These are phyloP conservation scores for Cercospora zeina DNA, from an alignment of 2,329 filamentous ascomycete species.

Conservation along the genomic window DNA sequence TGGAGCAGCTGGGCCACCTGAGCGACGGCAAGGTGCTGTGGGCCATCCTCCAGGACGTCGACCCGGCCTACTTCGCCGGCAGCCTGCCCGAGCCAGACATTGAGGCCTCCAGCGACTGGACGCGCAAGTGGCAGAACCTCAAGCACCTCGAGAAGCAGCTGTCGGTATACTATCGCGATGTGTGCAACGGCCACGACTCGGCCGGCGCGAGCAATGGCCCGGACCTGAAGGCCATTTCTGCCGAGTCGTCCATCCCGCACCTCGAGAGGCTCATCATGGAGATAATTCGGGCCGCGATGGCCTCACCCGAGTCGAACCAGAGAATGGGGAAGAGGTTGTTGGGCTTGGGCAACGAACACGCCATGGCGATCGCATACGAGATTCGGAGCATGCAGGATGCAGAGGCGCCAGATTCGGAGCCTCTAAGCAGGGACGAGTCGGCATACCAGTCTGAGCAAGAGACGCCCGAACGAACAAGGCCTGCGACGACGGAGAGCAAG, in stretches of 20 bases:
- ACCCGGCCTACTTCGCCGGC: constrained; percentile 51
- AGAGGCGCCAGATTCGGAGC: constrained; percentile 34
- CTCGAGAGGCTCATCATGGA: constrained; percentile 50
- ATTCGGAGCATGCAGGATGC: constrained; percentile 38
- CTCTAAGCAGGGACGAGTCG: constrained; percentile 37
- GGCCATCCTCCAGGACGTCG: constrained; percentile 51
- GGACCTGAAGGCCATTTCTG: constrained; percentile 52
- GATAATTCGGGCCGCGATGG: constrained; percentile 52
- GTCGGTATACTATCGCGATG: constrained; percentile 52
- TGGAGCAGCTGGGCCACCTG: constrained; percentile 47
- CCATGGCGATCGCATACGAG: constrained; percentile 40
- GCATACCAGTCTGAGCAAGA: constrained; percentile 38
- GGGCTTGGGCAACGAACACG: constrained; percentile 38
- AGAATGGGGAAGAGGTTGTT: constrained; percentile 45
- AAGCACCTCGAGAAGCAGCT: constrained; percentile 54
- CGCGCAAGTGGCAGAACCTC: constrained; percentile 55
- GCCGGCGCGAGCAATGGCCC: constrained; percentile 42
- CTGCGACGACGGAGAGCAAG: constrained; percentile 24
- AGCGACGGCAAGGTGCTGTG: constrained; percentile 52
- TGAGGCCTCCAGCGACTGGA: constrained; percentile 51
- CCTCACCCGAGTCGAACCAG: constrained; percentile 51
- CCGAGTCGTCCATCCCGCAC: constrained; percentile 45
- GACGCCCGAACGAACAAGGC: constrained; percentile 21
- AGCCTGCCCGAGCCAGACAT: constrained; percentile 50
- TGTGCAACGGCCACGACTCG: constrained; percentile 43